phyloP scores from a whole-genome alignment of 1,284 basidiomycete genomes.

The Ceratobasidium sp. region DNA sequence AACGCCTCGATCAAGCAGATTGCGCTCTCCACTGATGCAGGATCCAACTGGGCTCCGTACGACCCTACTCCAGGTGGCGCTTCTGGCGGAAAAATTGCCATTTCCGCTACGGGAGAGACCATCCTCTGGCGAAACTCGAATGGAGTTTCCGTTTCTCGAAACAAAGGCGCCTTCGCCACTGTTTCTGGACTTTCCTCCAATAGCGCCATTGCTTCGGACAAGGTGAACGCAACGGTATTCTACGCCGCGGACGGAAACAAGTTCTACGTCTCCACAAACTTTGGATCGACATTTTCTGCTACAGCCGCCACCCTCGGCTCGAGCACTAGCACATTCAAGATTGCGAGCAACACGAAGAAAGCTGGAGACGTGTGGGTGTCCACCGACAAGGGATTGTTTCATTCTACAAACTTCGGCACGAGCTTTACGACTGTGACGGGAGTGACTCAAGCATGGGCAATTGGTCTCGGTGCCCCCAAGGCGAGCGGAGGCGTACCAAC shows the following conservation, averaged over 20 bases:
- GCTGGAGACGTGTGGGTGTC: constrained; percentile 68
- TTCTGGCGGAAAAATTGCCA: constrained; percentile 61
- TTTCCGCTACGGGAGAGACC: constrained; percentile 63
- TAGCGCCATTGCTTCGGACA: constrained; percentile 66
- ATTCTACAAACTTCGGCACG: constrained; percentile 61
- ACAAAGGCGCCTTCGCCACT: constrained; percentile 56
- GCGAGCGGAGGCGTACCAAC: constrained; percentile 60
- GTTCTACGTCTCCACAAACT: constrained; percentile 66
- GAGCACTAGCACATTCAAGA: constrained; percentile 58
- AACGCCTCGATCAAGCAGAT: constrained; percentile 57
- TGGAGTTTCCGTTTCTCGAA: constrained; percentile 61
- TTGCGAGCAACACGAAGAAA: constrained; percentile 61
- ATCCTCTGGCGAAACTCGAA: constrained; percentile 61
- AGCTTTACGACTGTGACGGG: constrained; percentile 58
- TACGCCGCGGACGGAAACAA: constrained; percentile 60
- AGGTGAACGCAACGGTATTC: constrained; percentile 56
- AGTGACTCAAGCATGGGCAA: constrained; percentile 54
- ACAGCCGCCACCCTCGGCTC: constrained; percentile 55
- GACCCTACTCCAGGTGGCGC: constrained; percentile 58
- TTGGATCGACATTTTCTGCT: constrained; percentile 58
- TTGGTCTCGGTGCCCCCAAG: constrained; percentile 63
- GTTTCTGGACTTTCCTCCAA: constrained; percentile 60
- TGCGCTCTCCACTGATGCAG: constrained; percentile 62
- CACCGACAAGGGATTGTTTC: constrained; percentile 65
- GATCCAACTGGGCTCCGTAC: constrained; percentile 60